These are phyloP conservation scores for Paramecium primaurelia DNA, from an alignment of 73 alveolate species.

Conservation along the genomic window DNA sequence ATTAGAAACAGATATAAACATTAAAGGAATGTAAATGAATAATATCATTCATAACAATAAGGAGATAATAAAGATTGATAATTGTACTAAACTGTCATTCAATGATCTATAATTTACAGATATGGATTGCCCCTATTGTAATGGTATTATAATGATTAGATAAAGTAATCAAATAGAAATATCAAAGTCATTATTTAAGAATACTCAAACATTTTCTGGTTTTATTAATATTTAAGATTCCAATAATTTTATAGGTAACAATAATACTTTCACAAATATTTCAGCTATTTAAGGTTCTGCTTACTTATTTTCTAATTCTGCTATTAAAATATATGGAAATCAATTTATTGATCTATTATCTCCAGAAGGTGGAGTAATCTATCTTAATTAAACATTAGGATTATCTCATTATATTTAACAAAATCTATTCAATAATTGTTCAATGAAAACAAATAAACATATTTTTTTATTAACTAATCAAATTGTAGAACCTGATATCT, in stretches of 20 bases:
- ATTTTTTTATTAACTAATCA: neutral
- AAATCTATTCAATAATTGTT: neutral
- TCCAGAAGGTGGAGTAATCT: neutral
- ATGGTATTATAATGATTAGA: neutral
- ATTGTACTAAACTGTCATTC: neutral
- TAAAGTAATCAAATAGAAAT: neutral
- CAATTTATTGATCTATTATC: neutral
- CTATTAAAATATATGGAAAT: neutral
- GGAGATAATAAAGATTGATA: neutral
- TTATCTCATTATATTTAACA: neutral
- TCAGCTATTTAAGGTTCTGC: neutral
- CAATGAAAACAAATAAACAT: neutral
- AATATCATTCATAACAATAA: neutral
- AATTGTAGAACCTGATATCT: neutral
- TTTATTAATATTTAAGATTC: neutral
- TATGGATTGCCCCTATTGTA: neutral
- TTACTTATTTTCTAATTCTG: neutral
- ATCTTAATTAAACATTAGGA: neutral
- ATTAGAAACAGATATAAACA: neutral
- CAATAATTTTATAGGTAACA: neutral
- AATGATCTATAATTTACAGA: neutral
- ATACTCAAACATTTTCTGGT: neutral
- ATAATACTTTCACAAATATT: neutral
- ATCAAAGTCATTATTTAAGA: neutral
- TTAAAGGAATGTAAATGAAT: neutral